phyloP scores from a whole-genome alignment of 768 basidiomycete genomes.

The Lentinula boryana region DNA sequence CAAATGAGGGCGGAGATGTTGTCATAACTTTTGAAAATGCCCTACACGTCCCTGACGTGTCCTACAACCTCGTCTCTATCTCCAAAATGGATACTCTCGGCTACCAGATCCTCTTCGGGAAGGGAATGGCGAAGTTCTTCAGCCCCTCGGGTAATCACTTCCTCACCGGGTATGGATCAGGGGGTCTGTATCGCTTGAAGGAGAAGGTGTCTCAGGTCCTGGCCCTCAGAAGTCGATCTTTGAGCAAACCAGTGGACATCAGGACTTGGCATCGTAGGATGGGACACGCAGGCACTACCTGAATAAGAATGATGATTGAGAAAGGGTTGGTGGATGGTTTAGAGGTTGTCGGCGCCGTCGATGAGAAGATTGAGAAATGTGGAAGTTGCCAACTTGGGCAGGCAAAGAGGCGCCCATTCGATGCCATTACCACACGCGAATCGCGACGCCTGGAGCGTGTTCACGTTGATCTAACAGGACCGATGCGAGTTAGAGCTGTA shows the following conservation, averaged over 20 bases:
- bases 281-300: neutral
- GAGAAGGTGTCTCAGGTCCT: constrained; percentile 16
- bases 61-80: constrained; percentile 20
- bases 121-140: constrained; percentile 1
- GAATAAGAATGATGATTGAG: neutral
- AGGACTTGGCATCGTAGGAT: constrained; percentile 21
- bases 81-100: constrained; percentile 11
- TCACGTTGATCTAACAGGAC: neutral
- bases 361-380: neutral
- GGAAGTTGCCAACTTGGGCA: neutral
- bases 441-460: neutral
- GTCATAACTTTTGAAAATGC: constrained; percentile 15
- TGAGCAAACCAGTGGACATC: constrained; percentile 13
- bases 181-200: constrained; percentile 19
- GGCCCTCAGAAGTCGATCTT: constrained; percentile 14
- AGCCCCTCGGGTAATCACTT: neutral
- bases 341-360: neutral
- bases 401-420: neutral
- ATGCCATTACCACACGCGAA: neutral
- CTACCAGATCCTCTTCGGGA: constrained; percentile 10
- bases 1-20: constrained; percentile 2
- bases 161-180: constrained; percentile 15
- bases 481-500: neutral
- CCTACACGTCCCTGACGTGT: constrained; percentile 19
- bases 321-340: neutral